These are phyloP conservation scores for Auricularia sp. DNA, from an alignment of 768 basidiomycete species.

Conservation along the genomic window DNA sequence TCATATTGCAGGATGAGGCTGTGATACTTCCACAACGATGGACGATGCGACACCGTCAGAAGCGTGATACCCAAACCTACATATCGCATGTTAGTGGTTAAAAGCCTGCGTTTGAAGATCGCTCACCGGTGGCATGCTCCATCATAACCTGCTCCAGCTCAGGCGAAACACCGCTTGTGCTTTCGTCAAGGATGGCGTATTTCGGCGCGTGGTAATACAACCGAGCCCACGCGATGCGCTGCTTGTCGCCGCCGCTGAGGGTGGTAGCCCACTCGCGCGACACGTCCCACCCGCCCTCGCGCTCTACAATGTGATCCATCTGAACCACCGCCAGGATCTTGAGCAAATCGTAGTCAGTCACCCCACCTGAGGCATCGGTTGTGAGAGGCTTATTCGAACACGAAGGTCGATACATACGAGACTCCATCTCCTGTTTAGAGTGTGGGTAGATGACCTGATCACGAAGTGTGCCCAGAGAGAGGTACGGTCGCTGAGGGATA, in stretches of 20 bases:
- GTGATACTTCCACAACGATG: conserved; percentile 90
- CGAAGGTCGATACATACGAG: conserved; percentile 12
- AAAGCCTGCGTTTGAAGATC: neutral
- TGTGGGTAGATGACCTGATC: conserved; percentile 98
- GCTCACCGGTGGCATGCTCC: conserved; percentile 63
- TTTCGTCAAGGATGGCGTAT: conserved; percentile 97
- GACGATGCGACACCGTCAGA: conserved; percentile 89
- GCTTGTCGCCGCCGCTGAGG: conserved; percentile 90
- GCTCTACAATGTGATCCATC: conserved; percentile 77
- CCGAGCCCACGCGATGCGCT: conserved; percentile 94
- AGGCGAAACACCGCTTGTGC: conserved; percentile 86
- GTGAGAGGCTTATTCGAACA: neutral
- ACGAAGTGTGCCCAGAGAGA: conserved; percentile 86
- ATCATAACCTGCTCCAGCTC: conserved; percentile 94
- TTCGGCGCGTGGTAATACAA: conserved; percentile 93
- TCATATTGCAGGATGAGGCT: conserved; percentile 84
- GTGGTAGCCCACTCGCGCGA: conserved; percentile 90
- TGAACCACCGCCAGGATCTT: conserved; percentile 66
- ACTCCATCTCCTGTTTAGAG: conserved; percentile 60
- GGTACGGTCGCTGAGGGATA: conserved; percentile 92
- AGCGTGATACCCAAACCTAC: conserved; percentile 73
- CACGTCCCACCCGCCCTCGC: conserved; percentile 93
- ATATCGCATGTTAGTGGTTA: conserved; percentile 4
- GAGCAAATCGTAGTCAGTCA: conserved; percentile 67
- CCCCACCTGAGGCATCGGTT: conserved; percentile 35